Conservation (phyloP, 2,329 filamentous ascomycete species). For the Moelleriella libera region DNA sequence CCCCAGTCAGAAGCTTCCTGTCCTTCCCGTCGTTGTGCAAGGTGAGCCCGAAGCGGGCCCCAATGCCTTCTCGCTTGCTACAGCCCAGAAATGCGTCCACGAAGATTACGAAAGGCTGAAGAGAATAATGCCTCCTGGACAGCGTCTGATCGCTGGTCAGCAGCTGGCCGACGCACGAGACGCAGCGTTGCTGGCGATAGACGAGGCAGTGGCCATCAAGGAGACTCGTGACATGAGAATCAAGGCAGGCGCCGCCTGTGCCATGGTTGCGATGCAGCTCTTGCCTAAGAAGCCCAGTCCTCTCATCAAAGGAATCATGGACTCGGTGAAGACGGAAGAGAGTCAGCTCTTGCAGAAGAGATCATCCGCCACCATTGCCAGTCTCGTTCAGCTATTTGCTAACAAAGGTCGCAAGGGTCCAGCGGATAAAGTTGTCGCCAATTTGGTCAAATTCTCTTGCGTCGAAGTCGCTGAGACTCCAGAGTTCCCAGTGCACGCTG, state of each 20-base stretch:
- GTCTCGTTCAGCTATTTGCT: constrained; percentile 76
- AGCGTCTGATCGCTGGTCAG: constrained; percentile 70
- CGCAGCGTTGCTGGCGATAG: constrained; percentile 56
- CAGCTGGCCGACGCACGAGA: constrained; percentile 65
- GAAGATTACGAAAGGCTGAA: constrained; percentile 81
- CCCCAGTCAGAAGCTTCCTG: constrained; percentile 58
- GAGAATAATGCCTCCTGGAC: constrained; percentile 76
- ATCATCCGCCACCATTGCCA: constrained; percentile 72
- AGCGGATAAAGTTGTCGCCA: constrained; percentile 90
- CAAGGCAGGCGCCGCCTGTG: constrained; percentile 72
- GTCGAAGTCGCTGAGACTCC: constrained; percentile 96
- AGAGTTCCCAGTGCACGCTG: constrained; percentile 75
- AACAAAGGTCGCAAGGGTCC: constrained; percentile 66
- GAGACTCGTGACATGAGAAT: constrained; percentile 74
- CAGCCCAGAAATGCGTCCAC: constrained; percentile 75
- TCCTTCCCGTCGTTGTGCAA: constrained; percentile 81
- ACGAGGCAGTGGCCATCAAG: constrained; percentile 68
- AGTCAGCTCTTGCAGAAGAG: constrained; percentile 78
- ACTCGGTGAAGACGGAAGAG: constrained; percentile 91
- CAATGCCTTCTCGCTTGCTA: constrained; percentile 75
- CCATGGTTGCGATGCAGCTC: constrained; percentile 72
- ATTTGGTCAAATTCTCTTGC: constrained; percentile 93
- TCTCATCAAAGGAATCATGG: constrained; percentile 95
- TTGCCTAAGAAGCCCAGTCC: constrained; percentile 87
- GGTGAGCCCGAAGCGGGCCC: constrained; percentile 85